Percentiles rank a stretch among this genome's conserved stretches.
These are phyloP conservation scores for Pyrus hybrid DNA, from an alignment of 331 rosid genomes.

Conservation along the genomic window DNA sequence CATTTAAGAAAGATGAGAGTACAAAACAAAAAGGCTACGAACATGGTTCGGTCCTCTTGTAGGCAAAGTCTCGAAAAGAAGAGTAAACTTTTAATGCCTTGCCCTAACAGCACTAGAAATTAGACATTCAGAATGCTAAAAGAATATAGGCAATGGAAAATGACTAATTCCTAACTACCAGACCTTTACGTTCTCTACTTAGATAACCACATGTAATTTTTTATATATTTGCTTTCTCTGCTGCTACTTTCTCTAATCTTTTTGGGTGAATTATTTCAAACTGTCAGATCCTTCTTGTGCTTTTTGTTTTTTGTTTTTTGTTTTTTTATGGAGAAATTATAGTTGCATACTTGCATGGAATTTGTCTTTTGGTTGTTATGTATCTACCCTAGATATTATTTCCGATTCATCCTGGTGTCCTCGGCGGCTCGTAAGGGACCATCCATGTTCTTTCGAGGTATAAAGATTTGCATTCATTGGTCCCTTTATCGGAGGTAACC, in stretches of 20 bases:
- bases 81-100: neutral
- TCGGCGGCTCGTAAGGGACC: neutral
- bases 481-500: neutral
- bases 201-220: neutral
- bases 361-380: neutral
- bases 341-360: neutral
- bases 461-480: neutral
- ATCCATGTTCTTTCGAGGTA: neutral
- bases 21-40: neutral
- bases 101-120: neutral
- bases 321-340: neutral
- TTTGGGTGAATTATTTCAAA: neutral
- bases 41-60: neutral
- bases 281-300: neutral
- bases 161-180: neutral
- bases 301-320: neutral
- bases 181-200: neutral
- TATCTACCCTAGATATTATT: neutral
- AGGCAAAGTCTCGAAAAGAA: neutral
- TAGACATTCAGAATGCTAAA: neutral
- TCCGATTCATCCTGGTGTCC: neutral
- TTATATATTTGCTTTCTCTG: neutral
- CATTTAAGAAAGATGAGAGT: neutral
- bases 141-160: neutral
- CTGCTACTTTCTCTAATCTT: neutral